phyloP scores from a whole-genome alignment of 139 green algal species.

The Chlamydomonas asymmetrica region DNA sequence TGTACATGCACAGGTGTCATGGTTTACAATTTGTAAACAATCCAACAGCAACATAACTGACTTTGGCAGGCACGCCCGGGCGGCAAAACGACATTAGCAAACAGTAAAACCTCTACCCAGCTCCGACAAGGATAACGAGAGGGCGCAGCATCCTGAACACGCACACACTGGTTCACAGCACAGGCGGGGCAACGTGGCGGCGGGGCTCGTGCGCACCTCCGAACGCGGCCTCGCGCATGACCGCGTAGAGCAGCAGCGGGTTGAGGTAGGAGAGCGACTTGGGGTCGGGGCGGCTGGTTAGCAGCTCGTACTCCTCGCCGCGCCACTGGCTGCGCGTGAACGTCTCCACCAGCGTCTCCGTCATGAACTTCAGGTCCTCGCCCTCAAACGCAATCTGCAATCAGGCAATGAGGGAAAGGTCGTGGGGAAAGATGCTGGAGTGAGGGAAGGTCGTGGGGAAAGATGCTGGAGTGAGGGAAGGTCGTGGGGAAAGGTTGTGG shows the following conservation, averaged over 20 bases:
- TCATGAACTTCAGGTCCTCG: conserved; percentile 23
- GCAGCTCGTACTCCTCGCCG: conserved; percentile 6
- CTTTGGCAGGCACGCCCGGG: not conserved
- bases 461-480: too few species aligned
- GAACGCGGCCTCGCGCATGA: conserved; percentile 5
- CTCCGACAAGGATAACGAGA: too few species aligned
- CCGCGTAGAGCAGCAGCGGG: conserved; percentile 18
- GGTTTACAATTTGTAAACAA: not conserved
- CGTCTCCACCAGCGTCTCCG: conserved; percentile 9
- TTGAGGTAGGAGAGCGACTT: not conserved
- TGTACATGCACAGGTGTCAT: not conserved
- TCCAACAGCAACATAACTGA: not conserved
- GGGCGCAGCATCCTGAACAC: too few species aligned
- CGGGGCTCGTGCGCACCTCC: not conserved
- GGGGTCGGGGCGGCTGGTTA: conserved; percentile 10
- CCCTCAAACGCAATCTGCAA: conserved; percentile 15
- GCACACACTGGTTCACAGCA: too few species aligned
- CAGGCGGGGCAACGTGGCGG: too few species aligned
- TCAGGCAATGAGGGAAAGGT: not conserved
- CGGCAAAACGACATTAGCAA: too few species aligned
- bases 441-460: too few species aligned
- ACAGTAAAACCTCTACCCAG: too few species aligned
- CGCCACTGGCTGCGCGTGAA: conserved; percentile 17
- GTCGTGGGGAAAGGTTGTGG: too few species aligned
- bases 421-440: too few species aligned